Evolutionary conservation across 352 stramenopile species (phyloP).

Genomic region (Phytophthora foliorum): DNA sequence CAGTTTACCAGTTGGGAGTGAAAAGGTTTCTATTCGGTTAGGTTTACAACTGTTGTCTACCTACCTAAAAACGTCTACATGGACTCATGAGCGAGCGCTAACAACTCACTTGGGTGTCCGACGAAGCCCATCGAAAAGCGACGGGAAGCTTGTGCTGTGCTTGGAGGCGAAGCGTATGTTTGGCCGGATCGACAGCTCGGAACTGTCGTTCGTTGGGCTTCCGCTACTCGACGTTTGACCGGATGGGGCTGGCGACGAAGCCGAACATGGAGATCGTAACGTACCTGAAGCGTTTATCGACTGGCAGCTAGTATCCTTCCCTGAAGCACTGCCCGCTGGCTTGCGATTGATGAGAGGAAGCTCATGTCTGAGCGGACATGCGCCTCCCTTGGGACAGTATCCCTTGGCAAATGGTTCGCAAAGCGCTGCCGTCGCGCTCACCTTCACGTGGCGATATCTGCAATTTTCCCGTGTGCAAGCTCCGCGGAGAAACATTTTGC

Average conservation of each 20-base stretch:
- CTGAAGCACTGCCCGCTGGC: background rate
- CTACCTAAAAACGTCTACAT: conserved; percentile 19
- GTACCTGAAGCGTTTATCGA: conserved; percentile 44
- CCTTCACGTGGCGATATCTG: conserved; percentile 87
- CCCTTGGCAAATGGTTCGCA: conserved; percentile 77
- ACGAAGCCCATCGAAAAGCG: conserved; percentile 51
- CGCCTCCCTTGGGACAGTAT: conserved; percentile 64
- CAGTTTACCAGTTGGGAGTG: background rate
- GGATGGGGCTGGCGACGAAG: conserved; percentile 12
- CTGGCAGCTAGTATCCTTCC: conserved; percentile 13
- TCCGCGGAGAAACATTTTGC: conserved; percentile 80
- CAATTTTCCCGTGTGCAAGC: conserved; percentile 78
- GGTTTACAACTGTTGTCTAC: conserved; percentile 8
- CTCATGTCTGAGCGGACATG: conserved; percentile 75
- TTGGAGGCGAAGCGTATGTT: conserved; percentile 78
- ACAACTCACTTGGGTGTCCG: conserved; percentile 28
- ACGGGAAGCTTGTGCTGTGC: conserved; percentile 52
- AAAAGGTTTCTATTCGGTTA: conserved; percentile 11
- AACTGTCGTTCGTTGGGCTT: conserved; percentile 24
- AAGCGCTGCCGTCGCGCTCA: conserved; percentile 66
- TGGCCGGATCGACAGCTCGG: conserved; percentile 65
- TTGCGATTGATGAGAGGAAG: conserved; percentile 43
- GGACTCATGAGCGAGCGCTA: conserved; percentile 4
- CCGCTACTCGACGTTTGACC: conserved; percentile 13
- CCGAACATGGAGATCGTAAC: conserved; percentile 34